Evolutionary conservation across 306 rosid genomes (phyloP).

Genomic region (Corylus heterophylla): DNA sequence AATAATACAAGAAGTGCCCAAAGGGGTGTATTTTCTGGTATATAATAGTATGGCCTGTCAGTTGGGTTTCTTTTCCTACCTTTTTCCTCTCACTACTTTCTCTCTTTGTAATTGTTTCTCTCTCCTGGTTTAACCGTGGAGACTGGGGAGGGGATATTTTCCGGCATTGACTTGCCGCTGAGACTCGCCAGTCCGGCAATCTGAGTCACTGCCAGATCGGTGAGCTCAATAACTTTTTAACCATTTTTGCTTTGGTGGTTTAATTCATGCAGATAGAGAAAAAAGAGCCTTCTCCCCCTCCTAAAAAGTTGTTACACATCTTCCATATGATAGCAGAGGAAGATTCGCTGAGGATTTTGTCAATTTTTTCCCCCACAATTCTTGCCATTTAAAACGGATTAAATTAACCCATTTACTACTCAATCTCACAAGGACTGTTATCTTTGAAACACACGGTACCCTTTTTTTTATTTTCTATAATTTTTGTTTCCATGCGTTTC

Average conservation of each 20-base stretch:
- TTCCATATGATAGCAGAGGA: constrained; percentile 36
- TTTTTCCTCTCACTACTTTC: constrained; percentile 10
- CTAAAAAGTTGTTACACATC: constrained; percentile 26
- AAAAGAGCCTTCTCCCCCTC: constrained; percentile 7
- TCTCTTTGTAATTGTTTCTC: constrained; percentile 3
- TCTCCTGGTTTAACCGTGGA: neutral
- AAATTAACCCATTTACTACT: constrained; percentile 34
- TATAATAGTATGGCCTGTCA: constrained; percentile 7
- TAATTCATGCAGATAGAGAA: constrained; percentile 18
- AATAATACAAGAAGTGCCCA: neutral
- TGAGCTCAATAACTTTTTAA: constrained; percentile 32
- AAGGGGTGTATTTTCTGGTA: neutral
- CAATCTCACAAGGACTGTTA: constrained; percentile 25
- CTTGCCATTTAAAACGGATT: constrained; percentile 32
- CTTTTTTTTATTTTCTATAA: neutral
- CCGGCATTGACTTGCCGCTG: constrained; percentile 51
- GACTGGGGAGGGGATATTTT: constrained; percentile 29
- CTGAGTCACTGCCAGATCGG: constrained; percentile 36
- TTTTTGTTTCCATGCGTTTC: constrained; percentile 22
- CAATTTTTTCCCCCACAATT: constrained; percentile 35
- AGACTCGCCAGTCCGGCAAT: constrained; percentile 19
- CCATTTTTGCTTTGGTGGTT: constrained; percentile 4
- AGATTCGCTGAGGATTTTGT: constrained; percentile 46
- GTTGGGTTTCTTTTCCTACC: constrained; percentile 23
- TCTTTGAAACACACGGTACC: constrained; percentile 16